Conservation (phyloP, 768 basidiomycete genomes). For the Calocybe indica region DNA sequence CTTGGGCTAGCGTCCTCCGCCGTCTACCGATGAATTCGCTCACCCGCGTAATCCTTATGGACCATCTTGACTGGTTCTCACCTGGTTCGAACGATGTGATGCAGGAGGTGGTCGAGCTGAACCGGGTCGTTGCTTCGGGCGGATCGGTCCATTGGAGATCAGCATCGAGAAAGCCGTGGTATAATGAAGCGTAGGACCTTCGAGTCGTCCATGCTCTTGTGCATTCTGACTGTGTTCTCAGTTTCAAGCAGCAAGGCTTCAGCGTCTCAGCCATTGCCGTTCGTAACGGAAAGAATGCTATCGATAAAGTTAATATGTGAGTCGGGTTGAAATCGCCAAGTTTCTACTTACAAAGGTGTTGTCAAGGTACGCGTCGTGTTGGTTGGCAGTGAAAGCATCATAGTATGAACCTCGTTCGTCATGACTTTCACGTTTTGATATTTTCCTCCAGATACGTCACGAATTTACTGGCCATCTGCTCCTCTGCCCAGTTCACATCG, state of each 20-base stretch:
- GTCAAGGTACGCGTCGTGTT: conserved; percentile 30
- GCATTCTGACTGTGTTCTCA: conserved; percentile 8
- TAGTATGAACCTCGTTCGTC: not conserved
- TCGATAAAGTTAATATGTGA: conserved; percentile 71
- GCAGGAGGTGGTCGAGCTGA: conserved; percentile 49
- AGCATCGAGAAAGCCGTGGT: conserved; percentile 62
- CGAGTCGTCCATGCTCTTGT: not conserved
- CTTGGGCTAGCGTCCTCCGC: conserved; percentile 20
- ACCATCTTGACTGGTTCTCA: conserved; percentile 58
- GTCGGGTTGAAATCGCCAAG: conserved; percentile 11
- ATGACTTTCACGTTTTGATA: conserved; percentile 33
- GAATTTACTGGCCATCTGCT: conserved; percentile 66
- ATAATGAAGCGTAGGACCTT: conserved; percentile 36
- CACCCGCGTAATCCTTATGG: conserved; percentile 67
- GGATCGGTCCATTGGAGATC: conserved; percentile 66
- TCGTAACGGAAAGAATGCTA: conserved; percentile 42
- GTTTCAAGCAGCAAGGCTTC: conserved; percentile 51
- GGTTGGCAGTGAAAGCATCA: conserved; percentile 21
- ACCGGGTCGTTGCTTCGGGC: conserved; percentile 48
- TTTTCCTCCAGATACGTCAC: conserved; percentile 68
- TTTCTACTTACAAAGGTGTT: not conserved
- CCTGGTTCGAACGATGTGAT: conserved; percentile 41
- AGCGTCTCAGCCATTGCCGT: conserved; percentile 44
- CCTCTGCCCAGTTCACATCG: conserved; percentile 69
- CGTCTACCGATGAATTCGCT: conserved; percentile 34